phyloP scores from a whole-genome alignment of 495 filamentous ascomycete species.

The Aspergillus campestris region DNA sequence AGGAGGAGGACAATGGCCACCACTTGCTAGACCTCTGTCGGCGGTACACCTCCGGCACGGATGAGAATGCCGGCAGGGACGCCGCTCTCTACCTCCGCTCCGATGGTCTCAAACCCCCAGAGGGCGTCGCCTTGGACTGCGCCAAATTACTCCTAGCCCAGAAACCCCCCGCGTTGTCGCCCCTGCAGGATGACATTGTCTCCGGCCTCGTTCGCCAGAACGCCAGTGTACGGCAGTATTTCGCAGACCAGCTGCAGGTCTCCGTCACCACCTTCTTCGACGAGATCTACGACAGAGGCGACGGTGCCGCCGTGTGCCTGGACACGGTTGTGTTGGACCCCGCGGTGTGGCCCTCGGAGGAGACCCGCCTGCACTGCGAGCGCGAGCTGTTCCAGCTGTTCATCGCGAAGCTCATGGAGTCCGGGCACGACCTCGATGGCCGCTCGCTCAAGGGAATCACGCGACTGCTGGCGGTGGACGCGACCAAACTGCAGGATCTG shows the following conservation, averaged over 20 bases:
- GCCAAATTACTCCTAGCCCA: conserved; percentile 45
- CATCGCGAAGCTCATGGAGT: conserved; percentile 55
- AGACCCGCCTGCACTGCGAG: conserved; percentile 40
- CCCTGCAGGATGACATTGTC: conserved; percentile 49
- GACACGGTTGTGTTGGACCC: conserved; percentile 49
- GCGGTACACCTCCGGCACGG: conserved; percentile 40
- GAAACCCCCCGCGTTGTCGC: conserved; percentile 27
- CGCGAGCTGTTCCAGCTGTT: conserved; percentile 59
- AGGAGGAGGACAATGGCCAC: conserved; percentile 42
- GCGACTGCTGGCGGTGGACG: conserved; percentile 51
- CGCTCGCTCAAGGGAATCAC: conserved; percentile 55
- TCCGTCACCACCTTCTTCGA: conserved; percentile 48
- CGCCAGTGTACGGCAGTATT: conserved; percentile 44
- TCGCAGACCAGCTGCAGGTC: conserved; percentile 41
- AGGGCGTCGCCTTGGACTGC: conserved; percentile 44
- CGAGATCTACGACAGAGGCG: conserved; percentile 51
- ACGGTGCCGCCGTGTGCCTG: conserved; percentile 50
- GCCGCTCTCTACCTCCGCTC: conserved; percentile 46
- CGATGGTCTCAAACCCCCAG: conserved; percentile 42
- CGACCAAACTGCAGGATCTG: conserved; percentile 49
- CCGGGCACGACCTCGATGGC: conserved; percentile 50
- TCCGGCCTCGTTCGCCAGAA: conserved; percentile 50
- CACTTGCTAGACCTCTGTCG: conserved; percentile 45
- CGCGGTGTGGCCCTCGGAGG: conserved; percentile 47
- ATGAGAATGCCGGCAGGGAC: conserved; percentile 50